Evolutionary conservation across 2,329 filamentous ascomycete species (phyloP).

Genomic region (Ascochyta rabiei): DNA sequence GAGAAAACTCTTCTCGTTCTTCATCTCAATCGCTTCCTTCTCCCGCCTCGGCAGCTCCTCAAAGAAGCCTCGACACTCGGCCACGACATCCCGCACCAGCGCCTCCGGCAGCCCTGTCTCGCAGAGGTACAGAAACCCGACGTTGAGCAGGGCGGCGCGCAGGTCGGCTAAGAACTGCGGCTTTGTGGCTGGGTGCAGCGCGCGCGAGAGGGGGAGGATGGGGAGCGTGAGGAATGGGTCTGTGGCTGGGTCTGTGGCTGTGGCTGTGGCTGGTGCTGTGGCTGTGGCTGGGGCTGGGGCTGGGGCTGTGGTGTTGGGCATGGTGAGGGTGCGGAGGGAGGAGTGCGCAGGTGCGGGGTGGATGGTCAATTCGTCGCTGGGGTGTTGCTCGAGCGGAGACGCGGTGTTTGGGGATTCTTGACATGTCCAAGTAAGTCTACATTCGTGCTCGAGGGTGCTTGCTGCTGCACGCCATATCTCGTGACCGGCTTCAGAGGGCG

Average conservation of each 20-base stretch:
- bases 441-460: too few relatives aligned
- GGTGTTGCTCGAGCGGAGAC: too few relatives aligned
- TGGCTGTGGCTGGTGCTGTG: too few relatives aligned
- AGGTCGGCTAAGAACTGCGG: slow-evolving; percentile 73
- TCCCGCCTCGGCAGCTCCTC: slow-evolving; percentile 72
- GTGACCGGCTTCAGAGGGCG: too few relatives aligned
- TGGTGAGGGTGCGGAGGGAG: too few relatives aligned
- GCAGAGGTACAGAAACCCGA: slow-evolving; percentile 86
- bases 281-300: too few relatives aligned
- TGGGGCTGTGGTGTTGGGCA: not conserved
- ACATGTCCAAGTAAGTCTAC: too few relatives aligned
- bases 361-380: too few relatives aligned
- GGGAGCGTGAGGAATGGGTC: slow-evolving; percentile 72
- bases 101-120: slow-evolving; percentile 68
- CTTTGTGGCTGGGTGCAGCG: slow-evolving; percentile 71
- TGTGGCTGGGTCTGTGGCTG: not conserved
- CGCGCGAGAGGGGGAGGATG: slow-evolving; percentile 74
- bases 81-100: slow-evolving; percentile 69
- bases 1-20: slow-evolving; percentile 55
- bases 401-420: too few relatives aligned
- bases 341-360: too few relatives aligned
- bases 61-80: slow-evolving; percentile 75
- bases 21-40: slow-evolving; percentile 67
- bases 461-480: too few relatives aligned
- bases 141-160: slow-evolving; percentile 77